Evolutionary conservation across 1,284 basidiomycete genomes (phyloP).

Genomic region (Ustilago tritici): DNA sequence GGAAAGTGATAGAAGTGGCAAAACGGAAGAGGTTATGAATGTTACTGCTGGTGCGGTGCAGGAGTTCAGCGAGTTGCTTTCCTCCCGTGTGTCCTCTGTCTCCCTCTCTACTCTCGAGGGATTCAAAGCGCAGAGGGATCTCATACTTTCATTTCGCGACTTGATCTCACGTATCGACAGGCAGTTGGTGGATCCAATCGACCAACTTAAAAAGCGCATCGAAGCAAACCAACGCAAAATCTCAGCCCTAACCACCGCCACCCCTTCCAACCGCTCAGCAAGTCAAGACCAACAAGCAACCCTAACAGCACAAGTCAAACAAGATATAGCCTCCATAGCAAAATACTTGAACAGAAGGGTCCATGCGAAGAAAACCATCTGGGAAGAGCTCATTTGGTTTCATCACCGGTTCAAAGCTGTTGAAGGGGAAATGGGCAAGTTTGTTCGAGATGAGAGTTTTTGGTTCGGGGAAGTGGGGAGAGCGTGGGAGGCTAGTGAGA

Average conservation of each 20-base stretch:
- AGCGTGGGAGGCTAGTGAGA: constrained; percentile 45
- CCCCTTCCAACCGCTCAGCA: constrained; percentile 3
- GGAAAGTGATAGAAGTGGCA: constrained; percentile 35
- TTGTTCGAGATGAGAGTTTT: constrained; percentile 34
- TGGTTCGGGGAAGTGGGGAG: constrained; percentile 25
- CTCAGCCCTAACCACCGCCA: constrained; percentile 26
- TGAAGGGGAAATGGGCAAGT: constrained; percentile 38
- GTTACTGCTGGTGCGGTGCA: constrained; percentile 33
- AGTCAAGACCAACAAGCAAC: constrained; percentile 44
- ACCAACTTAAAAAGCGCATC: constrained; percentile 45
- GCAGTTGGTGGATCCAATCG: constrained; percentile 49
- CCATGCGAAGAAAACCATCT: constrained; percentile 47
- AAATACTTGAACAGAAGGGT: constrained; percentile 47
- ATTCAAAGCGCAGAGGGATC: constrained; percentile 52
- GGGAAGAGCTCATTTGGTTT: constrained; percentile 54
- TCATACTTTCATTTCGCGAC: constrained; percentile 49
- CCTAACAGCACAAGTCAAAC: constrained; percentile 34
- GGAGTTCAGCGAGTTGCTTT: constrained; percentile 38
- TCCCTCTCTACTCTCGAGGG: constrained; percentile 41
- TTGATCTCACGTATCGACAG: constrained; percentile 42
- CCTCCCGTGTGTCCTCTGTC: constrained; percentile 31
- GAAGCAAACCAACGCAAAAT: constrained; percentile 38
- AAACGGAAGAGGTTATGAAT: constrained; percentile 38
- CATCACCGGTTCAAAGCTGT: constrained; percentile 43
- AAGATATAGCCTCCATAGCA: constrained; percentile 38